Conservation (phyloP, 2,329 filamentous ascomycete genomes). For the Exophiala calicioides region DNA sequence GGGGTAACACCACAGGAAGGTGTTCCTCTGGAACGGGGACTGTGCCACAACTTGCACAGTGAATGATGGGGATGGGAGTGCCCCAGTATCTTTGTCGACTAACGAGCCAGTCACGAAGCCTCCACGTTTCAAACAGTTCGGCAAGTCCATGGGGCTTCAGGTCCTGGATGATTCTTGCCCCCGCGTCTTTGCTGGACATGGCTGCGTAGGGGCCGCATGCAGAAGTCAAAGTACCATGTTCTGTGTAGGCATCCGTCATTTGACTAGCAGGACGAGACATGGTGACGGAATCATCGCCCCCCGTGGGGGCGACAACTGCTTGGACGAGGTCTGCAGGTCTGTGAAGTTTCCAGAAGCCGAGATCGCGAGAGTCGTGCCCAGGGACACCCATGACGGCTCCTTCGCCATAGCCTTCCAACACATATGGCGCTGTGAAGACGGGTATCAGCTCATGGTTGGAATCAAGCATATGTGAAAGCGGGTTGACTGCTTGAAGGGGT, state of each 20-base stretch:
- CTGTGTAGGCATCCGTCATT: slow-evolving; percentile 56
- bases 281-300: slow-evolving; percentile 37
- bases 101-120: slow-evolving; percentile 84
- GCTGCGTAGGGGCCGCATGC: slow-evolving; percentile 66
- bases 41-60: slow-evolving; percentile 73
- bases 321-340: slow-evolving; percentile 60
- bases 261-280: slow-evolving; percentile 39
- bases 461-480: slow-evolving; percentile 59
- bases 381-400: slow-evolving; percentile 92
- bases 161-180: slow-evolving; percentile 58
- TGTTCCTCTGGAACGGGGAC: slow-evolving; percentile 76
- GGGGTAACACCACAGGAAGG: slow-evolving; percentile 74
- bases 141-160: slow-evolving; percentile 58
- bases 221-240: slow-evolving; percentile 67
- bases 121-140: slow-evolving; percentile 70
- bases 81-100: slow-evolving; percentile 94
- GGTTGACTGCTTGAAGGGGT: slow-evolving; percentile 64
- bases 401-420: slow-evolving; percentile 80
- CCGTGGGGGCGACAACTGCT: slow-evolving; percentile 56
- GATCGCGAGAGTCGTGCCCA: slow-evolving; percentile 76
- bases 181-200: slow-evolving; percentile 64
- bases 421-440: slow-evolving; percentile 80
- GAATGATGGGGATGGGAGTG: slow-evolving; percentile 82
- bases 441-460: slow-evolving; percentile 61
- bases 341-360: slow-evolving; percentile 76